Evolutionary conservation across 1,139 yeast species (phyloP), one percentile per base, ranked within the genome.

Genomic region (Scheffersomyces stambukii): DNA sequence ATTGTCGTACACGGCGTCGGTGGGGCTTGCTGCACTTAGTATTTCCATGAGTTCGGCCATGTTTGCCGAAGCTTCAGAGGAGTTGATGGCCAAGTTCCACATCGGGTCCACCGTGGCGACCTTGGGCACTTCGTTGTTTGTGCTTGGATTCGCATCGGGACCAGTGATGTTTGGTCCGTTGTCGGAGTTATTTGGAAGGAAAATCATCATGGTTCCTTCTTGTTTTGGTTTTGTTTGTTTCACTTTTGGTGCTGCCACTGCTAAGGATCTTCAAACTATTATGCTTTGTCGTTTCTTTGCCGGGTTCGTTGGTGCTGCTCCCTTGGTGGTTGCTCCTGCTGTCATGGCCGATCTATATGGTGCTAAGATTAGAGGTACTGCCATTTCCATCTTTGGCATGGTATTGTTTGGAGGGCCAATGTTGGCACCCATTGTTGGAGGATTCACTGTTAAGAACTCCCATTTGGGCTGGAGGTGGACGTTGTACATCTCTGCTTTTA

Each of bases 381-480:
- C 68, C 11, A 49, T 59, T 28, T 45, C 57, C 3, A 35, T 55
- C 9, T 61, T 61, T 41, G 58, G 57, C 4, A 40, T 50, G 47
- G 55, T 58, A 10, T 48, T 64, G 35, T 64, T 64, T 36, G 70
- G 70, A 27, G 70, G 70, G 23, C 71, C 71, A 13, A 60, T 64
- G 69, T 40, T 64, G 35, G 68, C 66, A 1, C 70, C 70, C 5
- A 58, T 64, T 24, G 34, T 63, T 22, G 63, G 61, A 16, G 65
- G 60, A 3, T 60, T 59, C 35, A 54, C 50, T 13, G 60, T 50
- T 5, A 58, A 55, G 33, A 59, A 60, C 39, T 37, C 44, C 4
- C 29, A 37, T 19, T 35, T 58, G 40, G 74, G 77, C 23, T 75
- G 81, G 81, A 58, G 82, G 45, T 75, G 81, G 81, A 60, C 75